phyloP scores from a whole-genome alignment of 2,329 filamentous ascomycete genomes.

The Phialocephala sp. region DNA sequence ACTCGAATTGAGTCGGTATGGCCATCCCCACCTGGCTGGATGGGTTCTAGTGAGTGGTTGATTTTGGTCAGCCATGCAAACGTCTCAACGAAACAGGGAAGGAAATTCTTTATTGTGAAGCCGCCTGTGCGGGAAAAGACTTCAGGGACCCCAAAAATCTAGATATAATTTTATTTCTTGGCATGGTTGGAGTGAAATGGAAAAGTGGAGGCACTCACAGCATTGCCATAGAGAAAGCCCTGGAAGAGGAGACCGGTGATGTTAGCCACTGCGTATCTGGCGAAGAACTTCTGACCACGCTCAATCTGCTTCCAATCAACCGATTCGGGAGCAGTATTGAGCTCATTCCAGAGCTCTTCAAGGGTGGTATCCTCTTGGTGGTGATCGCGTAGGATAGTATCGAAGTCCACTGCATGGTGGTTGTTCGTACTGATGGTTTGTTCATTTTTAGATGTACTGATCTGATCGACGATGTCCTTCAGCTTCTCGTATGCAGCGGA shows the following conservation, averaged over 20 bases:
- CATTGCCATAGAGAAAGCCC: constrained; percentile 18
- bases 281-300: constrained; percentile 21
- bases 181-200: too few relatives aligned
- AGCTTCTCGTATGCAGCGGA: constrained; percentile 18
- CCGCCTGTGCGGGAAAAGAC: constrained; percentile 18
- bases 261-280: constrained; percentile 15
- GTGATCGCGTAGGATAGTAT: constrained; percentile 12
- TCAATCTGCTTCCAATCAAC: constrained; percentile 22
- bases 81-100: constrained; percentile 16
- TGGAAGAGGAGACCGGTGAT: constrained; percentile 8
- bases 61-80: constrained; percentile 18
- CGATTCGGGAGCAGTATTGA: constrained; percentile 17
- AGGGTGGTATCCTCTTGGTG: constrained; percentile 17
- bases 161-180: not conserved
- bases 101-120: constrained; percentile 14
- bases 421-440: not conserved
- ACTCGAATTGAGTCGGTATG: constrained; percentile 18
- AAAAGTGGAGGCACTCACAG: not conserved
- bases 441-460: not conserved
- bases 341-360: constrained; percentile 13
- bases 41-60: constrained; percentile 15
- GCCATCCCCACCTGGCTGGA: constrained; percentile 8
- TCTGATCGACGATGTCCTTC: constrained; percentile 1
- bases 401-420: not conserved
- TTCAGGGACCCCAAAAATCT: constrained; percentile 16